Conservation (phyloP, 176 grass and related monocot genomes). For the Saccharum officinarum region DNA sequence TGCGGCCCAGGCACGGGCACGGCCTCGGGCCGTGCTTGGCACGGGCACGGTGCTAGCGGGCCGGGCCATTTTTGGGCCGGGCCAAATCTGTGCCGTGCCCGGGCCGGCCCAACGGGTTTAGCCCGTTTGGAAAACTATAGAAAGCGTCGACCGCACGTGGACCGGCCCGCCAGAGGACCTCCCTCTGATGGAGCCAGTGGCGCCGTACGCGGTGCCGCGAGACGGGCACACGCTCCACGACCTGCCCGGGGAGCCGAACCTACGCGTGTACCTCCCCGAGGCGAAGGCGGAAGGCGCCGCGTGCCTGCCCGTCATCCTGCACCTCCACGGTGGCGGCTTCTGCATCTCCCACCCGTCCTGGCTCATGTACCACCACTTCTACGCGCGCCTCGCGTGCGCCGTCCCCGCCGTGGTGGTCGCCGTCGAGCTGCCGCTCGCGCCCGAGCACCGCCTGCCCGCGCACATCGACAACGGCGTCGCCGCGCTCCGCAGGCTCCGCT, state of each 20-base stretch:
- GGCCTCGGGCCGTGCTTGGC: no score
- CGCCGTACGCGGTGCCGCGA: conserved; percentile 40
- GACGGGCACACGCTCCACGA: conserved; percentile 85
- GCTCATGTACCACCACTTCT: conserved; percentile 92
- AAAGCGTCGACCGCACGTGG: conserved; percentile 91
- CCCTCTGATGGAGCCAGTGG: conserved; percentile 64
- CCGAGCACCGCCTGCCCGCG: conserved; percentile 64
- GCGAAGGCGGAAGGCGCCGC: background rate
- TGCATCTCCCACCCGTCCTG: conserved; percentile 75
- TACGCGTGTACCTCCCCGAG: conserved; percentile 74
- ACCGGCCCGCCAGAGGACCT: conserved; percentile 66
- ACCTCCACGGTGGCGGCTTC: conserved; percentile 87
- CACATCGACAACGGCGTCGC: conserved; percentile 49
- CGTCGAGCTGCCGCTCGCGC: conserved; percentile 72
- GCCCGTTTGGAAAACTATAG: no score
- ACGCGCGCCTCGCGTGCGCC: conserved; percentile 65
- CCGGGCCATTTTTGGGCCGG: no score
- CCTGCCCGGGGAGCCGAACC: conserved; percentile 63
- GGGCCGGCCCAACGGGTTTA: no score
- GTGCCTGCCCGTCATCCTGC: conserved; percentile 60
- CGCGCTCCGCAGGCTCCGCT: conserved; percentile 56
- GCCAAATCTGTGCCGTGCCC: no score
- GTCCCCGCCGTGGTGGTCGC: conserved; percentile 65
- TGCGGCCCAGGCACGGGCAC: no score
- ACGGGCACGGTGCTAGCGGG: no score